phyloP scores from a whole-genome alignment of 805 yeast species.

The Candida caryicola region DNA sequence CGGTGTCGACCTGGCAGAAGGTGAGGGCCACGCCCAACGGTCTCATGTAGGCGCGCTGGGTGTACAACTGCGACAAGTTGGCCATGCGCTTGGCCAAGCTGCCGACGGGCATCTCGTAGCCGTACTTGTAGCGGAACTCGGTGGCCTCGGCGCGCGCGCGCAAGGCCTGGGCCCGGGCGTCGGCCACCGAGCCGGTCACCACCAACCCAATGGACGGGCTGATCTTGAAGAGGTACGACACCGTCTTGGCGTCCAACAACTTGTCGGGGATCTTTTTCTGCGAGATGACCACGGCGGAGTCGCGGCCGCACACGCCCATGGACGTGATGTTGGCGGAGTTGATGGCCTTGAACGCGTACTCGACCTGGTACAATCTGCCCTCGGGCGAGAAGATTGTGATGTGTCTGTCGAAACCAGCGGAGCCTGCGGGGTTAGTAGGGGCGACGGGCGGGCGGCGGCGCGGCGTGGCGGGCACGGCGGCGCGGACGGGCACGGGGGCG shows the following conservation, averaged over 20 bases:
- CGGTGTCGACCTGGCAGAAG: slow-evolving; percentile 63
- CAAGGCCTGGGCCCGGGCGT: slow-evolving; percentile 84
- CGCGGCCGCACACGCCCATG: slow-evolving; percentile 81
- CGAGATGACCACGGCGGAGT: slow-evolving; percentile 81
- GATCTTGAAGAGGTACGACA: slow-evolving; percentile 79
- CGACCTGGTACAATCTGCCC: slow-evolving; percentile 96
- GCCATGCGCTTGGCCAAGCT: slow-evolving; percentile 93
- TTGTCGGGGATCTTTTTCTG: slow-evolving; percentile 97
- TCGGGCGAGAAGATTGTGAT: slow-evolving; percentile 98
- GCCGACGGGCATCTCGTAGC: slow-evolving; percentile 96
- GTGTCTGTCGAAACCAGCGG: slow-evolving; percentile 98
- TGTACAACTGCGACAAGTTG: slow-evolving; percentile 89
- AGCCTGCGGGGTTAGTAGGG: slow-evolving; percentile 32
- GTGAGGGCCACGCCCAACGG: slow-evolving; percentile 94
- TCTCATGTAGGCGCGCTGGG: slow-evolving; percentile 98
- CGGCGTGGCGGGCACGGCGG: too few relatives aligned
- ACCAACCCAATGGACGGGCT: slow-evolving; percentile 83
- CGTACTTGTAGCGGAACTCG: slow-evolving; percentile 89
- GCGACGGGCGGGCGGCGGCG: not conserved
- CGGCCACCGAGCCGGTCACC: slow-evolving; percentile 94
- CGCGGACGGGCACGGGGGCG: not conserved
- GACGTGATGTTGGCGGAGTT: slow-evolving; percentile 90
- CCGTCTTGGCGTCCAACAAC: slow-evolving; percentile 82
- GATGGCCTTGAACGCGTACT: slow-evolving; percentile 96
- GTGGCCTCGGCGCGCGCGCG: slow-evolving; percentile 96